These are phyloP conservation scores for Apiotrichum veenhuisii DNA, from an alignment of 1,284 basidiomycete species.

Conservation along the genomic window DNA sequence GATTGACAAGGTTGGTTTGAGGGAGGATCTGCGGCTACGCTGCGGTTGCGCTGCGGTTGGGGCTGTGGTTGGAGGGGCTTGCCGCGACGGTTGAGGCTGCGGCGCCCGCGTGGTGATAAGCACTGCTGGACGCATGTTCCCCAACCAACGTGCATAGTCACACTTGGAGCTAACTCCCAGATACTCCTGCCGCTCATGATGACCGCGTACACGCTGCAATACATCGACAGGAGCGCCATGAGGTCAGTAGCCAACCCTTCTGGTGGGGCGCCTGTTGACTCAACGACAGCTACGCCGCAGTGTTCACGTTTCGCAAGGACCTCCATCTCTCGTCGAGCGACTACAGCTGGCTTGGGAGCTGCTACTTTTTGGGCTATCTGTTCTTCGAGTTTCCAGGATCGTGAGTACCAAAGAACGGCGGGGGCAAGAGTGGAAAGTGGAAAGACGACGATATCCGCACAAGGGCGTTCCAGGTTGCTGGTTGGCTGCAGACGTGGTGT, in stretches of 20 bases:
- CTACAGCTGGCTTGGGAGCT: conserved; percentile 34
- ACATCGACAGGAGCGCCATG: conserved; percentile 46
- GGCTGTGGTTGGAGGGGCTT: too few species aligned
- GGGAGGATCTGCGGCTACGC: too few species aligned
- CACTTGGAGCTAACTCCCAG: conserved; percentile 2
- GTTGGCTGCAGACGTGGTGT: too few species aligned
- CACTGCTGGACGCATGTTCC: too few species aligned
- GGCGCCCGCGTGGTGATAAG: too few species aligned
- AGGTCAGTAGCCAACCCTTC: conserved; percentile 11
- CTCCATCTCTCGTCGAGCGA: conserved; percentile 27
- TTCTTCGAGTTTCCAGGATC: conserved; percentile 37
- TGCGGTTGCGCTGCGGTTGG: too few species aligned
- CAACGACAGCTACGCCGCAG: conserved; percentile 43
- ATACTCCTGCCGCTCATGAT: conserved; percentile 41
- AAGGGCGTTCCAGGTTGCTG: too few species aligned
- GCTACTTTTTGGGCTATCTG: conserved; percentile 32
- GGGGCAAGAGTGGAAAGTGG: too few species aligned
- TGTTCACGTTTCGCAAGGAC: conserved; percentile 40
- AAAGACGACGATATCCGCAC: too few species aligned
- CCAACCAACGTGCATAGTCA: too few species aligned
- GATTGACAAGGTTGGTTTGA: conserved; percentile 42
- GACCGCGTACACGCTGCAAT: conserved; percentile 45
- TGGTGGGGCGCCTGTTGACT: too few species aligned
- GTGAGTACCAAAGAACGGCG: conserved; percentile 7
- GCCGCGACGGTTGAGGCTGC: too few species aligned